phyloP scores from a whole-genome alignment of 1,284 basidiomycete species.

The Fomitopsis pinicola region DNA sequence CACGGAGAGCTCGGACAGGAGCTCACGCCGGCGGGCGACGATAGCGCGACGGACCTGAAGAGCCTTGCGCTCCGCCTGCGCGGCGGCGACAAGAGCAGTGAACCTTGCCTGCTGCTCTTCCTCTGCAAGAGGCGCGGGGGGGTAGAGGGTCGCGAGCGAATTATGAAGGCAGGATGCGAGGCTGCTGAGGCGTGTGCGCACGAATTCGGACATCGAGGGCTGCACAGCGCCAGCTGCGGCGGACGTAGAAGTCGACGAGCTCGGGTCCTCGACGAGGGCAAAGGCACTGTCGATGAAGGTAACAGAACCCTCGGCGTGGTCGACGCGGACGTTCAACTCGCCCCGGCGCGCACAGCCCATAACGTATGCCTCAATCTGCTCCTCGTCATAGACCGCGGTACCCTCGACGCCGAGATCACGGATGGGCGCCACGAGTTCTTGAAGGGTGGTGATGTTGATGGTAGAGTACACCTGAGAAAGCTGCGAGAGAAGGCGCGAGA shows the following conservation, averaged over 20 bases:
- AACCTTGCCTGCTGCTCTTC: slow-evolving; percentile 53
- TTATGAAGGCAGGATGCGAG: slow-evolving; percentile 75
- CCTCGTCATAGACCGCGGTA: slow-evolving; percentile 56
- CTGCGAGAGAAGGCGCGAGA: slow-evolving; percentile 92
- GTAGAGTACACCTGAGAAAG: slow-evolving; percentile 93
- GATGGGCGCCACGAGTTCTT: slow-evolving; percentile 75
- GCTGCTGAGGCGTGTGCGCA: slow-evolving; percentile 72
- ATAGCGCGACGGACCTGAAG: slow-evolving; percentile 76
- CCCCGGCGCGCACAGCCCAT: slow-evolving; percentile 90
- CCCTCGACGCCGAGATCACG: slow-evolving; percentile 47
- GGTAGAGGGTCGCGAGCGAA: slow-evolving; percentile 53
- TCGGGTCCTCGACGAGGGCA: slow-evolving; percentile 42
- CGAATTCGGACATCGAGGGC: slow-evolving; percentile 64
- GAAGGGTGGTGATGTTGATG: slow-evolving; percentile 76
- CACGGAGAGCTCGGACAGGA: slow-evolving; percentile 82
- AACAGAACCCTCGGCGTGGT: slow-evolving; percentile 87
- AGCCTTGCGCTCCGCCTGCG: slow-evolving; percentile 72
- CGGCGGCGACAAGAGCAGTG: slow-evolving; percentile 50
- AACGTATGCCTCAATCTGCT: slow-evolving; percentile 87
- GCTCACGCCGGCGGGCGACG: slow-evolving; percentile 83
- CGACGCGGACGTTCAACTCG: slow-evolving; percentile 85
- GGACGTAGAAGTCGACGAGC: slow-evolving; percentile 29
- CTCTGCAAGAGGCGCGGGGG: slow-evolving; percentile 38
- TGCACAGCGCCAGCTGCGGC: slow-evolving; percentile 50
- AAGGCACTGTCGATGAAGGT: slow-evolving; percentile 83